phyloP scores from a whole-genome alignment of 352 stramenopile species.

The Blastocystis sp. region DNA sequence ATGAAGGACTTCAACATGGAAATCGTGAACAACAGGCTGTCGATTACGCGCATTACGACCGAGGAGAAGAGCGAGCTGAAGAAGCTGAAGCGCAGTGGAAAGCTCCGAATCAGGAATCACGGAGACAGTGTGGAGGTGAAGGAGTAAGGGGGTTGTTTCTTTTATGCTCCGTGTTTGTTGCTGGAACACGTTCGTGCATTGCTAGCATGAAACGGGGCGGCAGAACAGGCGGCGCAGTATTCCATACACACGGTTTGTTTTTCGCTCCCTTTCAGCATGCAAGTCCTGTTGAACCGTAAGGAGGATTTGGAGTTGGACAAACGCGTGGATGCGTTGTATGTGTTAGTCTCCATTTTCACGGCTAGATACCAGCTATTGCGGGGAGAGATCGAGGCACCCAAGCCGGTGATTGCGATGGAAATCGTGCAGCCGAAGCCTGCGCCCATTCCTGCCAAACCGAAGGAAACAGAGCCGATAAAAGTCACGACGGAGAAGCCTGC shows the following conservation, averaged over 20 bases:
- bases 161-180: neutral
- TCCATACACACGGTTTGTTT: neutral
- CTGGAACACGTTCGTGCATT: neutral
- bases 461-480: neutral
- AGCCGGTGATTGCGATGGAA: neutral
- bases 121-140: slow-evolving; percentile 39
- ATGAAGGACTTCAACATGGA: slow-evolving; percentile 39
- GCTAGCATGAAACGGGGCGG: too few relatives aligned
- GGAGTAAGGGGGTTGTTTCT: slow-evolving; percentile 10
- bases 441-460: neutral
- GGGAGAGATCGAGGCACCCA: neutral
- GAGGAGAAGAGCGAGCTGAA: slow-evolving; percentile 42
- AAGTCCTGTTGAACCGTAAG: neutral
- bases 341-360: neutral
- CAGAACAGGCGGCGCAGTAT: too few relatives aligned
- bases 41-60: slow-evolving; percentile 1
- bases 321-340: neutral
- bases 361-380: neutral
- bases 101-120: slow-evolving; percentile 46
- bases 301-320: neutral
- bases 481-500: neutral
- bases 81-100: slow-evolving; percentile 40
- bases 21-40: slow-evolving; percentile 58
- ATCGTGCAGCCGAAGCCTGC: neutral
- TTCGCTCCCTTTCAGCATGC: neutral